Percentiles rank a stretch among this genome's conserved stretches.
Evolutionary conservation across 106 monocot species (phyloP).

Genomic region (Xerophyta viscosa): DNA sequence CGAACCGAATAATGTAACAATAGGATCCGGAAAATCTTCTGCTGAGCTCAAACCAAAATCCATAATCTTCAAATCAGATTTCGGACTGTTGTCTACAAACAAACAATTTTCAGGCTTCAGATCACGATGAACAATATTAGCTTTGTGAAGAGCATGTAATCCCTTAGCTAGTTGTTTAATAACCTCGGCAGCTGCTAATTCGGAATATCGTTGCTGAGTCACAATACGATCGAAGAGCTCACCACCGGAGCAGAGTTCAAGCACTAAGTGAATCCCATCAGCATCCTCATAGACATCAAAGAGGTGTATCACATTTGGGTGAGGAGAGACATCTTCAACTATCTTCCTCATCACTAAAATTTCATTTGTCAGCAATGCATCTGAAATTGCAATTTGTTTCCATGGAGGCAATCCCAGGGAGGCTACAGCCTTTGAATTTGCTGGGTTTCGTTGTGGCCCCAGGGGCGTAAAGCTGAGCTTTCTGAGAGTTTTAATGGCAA

Average conservation of each 20-base stretch:
- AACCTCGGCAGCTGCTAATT: constrained; percentile 45
- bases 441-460: constrained; percentile 7
- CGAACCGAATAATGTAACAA: constrained; percentile 58
- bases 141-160: constrained; percentile 41
- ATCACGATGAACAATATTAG: constrained; percentile 53
- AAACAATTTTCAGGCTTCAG: constrained; percentile 72
- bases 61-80: constrained; percentile 52
- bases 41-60: constrained; percentile 76
- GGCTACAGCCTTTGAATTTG: constrained; percentile 7
- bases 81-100: constrained; percentile 21
- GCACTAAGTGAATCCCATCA: constrained; percentile 45
- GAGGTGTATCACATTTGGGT: constrained; percentile 58
- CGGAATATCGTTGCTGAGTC: constrained; percentile 31
- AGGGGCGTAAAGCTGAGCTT: constrained; percentile 29
- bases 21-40: constrained; percentile 59
- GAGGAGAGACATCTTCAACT: constrained; percentile 56
- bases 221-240: constrained; percentile 66
- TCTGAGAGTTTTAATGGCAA: constrained; percentile 58
- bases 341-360: constrained; percentile 66
- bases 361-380: constrained; percentile 63
- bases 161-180: constrained; percentile 43
- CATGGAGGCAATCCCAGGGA: constrained; percentile 12
- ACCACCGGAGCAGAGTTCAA: constrained; percentile 67
- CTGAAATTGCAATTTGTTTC: constrained; percentile 51
- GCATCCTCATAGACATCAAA: constrained; percentile 59